Conservation (phyloP, 768 basidiomycete genomes). For the Serendipita sp. region DNA sequence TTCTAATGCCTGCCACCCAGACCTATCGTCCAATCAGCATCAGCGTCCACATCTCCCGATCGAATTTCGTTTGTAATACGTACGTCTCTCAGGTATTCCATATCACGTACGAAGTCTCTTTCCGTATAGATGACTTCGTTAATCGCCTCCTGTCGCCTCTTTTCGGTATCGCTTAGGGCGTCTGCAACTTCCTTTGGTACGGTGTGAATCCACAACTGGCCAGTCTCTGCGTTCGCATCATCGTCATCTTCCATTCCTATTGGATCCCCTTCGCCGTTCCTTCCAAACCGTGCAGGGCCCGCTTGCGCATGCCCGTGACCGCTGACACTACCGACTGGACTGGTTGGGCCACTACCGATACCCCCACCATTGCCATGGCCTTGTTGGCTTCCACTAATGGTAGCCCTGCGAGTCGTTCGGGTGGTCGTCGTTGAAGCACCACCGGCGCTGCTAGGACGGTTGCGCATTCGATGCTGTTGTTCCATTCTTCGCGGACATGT, state of each 20-base stretch:
- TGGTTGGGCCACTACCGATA: background rate
- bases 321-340: constrained; percentile 2
- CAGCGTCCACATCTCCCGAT: background rate
- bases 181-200: constrained; percentile 90
- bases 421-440: background rate
- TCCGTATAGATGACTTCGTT: constrained; percentile 93
- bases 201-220: constrained; percentile 81
- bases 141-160: constrained; percentile 93
- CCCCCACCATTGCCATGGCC: background rate
- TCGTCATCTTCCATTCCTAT: constrained; percentile 4
- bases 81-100: constrained; percentile 95
- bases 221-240: constrained; percentile 19
- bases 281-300: background rate
- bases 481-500: constrained; percentile 88
- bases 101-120: constrained; percentile 91
- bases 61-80: constrained; percentile 16
- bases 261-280: background rate
- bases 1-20: constrained; percentile 80
- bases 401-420: background rate
- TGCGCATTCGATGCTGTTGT: constrained; percentile 72
- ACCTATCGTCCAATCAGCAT: constrained; percentile 27
- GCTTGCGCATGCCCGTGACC: background rate
- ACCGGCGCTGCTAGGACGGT: constrained; percentile 19
- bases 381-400: constrained; percentile 1
- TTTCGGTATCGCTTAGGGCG: constrained; percentile 82